Conservation (phyloP, 73 alveolate genomes). For the Paramecium sexaurelia region DNA sequence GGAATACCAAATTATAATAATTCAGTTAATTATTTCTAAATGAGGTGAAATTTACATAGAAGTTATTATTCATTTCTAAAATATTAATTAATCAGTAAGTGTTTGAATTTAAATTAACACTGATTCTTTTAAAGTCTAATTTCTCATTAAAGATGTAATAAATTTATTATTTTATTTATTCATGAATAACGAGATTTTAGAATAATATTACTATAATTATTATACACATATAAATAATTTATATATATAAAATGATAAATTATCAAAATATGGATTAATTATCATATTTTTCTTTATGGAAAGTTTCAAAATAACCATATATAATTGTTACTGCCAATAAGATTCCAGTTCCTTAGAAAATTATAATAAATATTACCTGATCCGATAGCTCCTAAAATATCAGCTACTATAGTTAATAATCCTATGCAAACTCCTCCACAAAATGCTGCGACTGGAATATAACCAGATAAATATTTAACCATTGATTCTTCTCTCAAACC, state of each 20-base stretch:
- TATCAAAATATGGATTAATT: conserved; percentile 20
- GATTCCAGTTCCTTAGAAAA: conserved; percentile 95
- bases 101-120: neutral
- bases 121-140: no score
- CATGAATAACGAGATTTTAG: neutral
- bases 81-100: neutral
- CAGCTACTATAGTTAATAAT: conserved; percentile 98
- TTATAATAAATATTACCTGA: conserved; percentile 62
- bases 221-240: neutral
- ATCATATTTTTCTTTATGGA: conserved; percentile 83
- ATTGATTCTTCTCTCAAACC: conserved; percentile 73
- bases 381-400: conserved; percentile 94
- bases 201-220: neutral
- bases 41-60: neutral
- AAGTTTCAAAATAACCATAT: conserved; percentile 97
- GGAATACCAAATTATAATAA: neutral
- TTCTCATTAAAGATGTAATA: no score
- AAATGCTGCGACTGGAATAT: conserved; percentile 99
- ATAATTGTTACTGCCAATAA: conserved; percentile 98
- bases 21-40: neutral
- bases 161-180: neutral
- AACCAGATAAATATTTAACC: conserved; percentile 90
- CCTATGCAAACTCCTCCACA: conserved; percentile 99
- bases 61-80: neutral
- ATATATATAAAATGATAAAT: no score